Evolutionary conservation across 139 green algal species (phyloP).

Genomic region (Coccomyxa sp.): DNA sequence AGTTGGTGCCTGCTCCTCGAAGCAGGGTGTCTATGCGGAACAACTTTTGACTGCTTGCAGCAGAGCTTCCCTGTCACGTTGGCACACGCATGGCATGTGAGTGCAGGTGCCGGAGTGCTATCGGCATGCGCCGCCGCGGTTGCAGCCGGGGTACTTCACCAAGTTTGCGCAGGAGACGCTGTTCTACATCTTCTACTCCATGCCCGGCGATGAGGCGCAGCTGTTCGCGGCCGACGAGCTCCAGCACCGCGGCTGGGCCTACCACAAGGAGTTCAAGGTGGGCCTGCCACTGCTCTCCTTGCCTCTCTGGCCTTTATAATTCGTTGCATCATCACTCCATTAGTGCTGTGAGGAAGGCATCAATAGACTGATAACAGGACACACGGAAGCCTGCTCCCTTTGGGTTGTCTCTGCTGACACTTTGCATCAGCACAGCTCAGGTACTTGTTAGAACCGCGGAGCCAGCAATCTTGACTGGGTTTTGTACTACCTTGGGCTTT

Average conservation of each 20-base stretch:
- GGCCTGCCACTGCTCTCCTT: neutral
- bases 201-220: conserved; percentile 82
- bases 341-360: neutral
- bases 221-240: conserved; percentile 94
- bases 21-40: neutral
- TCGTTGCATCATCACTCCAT: neutral
- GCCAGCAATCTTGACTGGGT: no score
- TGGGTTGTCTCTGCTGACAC: no score
- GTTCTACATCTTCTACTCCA: conserved; percentile 97
- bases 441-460: no score
- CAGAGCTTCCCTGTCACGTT: neutral
- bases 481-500: no score
- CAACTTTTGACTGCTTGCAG: neutral
- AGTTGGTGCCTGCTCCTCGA: neutral
- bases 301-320: neutral
- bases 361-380: neutral
- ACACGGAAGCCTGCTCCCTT: no score
- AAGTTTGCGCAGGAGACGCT: conserved; percentile 97
- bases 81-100: neutral
- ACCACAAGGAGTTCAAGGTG: conserved; percentile 54
- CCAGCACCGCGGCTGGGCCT: conserved; percentile 80
- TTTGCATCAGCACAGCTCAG: no score
- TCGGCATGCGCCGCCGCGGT: conserved; percentile 62
- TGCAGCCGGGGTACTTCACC: conserved; percentile 82
- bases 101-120: conserved; percentile 75